Conservation (phyloP, 805 yeast genomes). For the Debaryomyces prosopidis region DNA sequence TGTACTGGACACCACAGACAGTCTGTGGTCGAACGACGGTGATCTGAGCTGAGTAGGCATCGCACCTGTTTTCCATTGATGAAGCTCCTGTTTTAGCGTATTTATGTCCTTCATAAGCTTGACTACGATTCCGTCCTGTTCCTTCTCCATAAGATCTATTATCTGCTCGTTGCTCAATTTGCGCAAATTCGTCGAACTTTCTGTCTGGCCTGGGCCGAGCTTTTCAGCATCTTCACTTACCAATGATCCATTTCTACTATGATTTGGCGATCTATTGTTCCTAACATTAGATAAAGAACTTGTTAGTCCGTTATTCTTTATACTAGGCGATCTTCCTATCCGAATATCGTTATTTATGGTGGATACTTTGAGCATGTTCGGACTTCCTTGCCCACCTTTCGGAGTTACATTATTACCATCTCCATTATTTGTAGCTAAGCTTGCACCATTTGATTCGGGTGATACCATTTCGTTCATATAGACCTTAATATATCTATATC, state of each 20-base stretch:
- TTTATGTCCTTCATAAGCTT: conserved; percentile 64
- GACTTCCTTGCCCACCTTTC: neutral
- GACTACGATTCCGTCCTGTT: conserved; percentile 74
- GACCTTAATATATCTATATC: too few relatives aligned
- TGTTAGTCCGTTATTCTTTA: neutral
- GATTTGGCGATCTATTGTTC: conserved; percentile 6
- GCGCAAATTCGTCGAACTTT: neutral
- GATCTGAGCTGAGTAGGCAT: neutral
- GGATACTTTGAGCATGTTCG: conserved; percentile 5
- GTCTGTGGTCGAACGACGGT: neutral
- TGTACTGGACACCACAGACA: neutral
- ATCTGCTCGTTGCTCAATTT: conserved; percentile 46
- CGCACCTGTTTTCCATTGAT: conserved; percentile 24
- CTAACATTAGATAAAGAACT: conserved; percentile 7
- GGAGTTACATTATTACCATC: neutral
- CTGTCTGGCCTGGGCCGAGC: neutral
- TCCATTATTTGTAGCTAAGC: too few relatives aligned
- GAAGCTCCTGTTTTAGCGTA: conserved; percentile 53
- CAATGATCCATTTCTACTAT: conserved; percentile 5
- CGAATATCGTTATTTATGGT: conserved; percentile 12
- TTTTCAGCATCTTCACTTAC: conserved; percentile 3
- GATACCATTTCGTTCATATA: too few relatives aligned
- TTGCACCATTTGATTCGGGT: too few relatives aligned
- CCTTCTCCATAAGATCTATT: conserved; percentile 65
- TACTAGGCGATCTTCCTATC: conserved; percentile 9